These are phyloP conservation scores for Saccharomyces hybrid DNA, from an alignment of 1,139 yeast species.

Conservation along the genomic window DNA sequence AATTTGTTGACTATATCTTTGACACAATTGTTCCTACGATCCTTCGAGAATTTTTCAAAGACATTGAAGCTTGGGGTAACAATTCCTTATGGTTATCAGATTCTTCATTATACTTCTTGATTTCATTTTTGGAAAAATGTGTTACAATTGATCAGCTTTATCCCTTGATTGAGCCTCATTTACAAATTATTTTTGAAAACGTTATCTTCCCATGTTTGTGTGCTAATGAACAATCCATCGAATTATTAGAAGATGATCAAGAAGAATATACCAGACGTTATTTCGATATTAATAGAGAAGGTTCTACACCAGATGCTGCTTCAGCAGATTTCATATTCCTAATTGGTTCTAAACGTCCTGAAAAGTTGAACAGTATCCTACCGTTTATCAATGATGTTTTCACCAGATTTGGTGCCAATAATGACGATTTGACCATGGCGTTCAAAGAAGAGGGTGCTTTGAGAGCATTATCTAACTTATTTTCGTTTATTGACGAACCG, in stretches of 20 bases:
- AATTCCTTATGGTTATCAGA: conserved; percentile 52
- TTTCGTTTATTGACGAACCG: conserved; percentile 53
- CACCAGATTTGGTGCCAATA: conserved; percentile 29
- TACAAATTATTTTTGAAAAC: conserved; percentile 51
- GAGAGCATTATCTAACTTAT: conserved; percentile 66
- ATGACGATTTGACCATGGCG: conserved; percentile 42
- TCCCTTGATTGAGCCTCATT: conserved; percentile 46
- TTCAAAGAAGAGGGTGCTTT: conserved; percentile 76
- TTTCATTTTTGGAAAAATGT: conserved; percentile 57
- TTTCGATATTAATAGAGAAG: conserved; percentile 64
- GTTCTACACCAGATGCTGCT: conserved; percentile 71
- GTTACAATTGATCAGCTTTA: conserved; percentile 47
- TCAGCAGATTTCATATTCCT: conserved; percentile 65
- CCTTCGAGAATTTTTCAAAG: conserved; percentile 49
- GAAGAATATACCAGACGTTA: conserved; percentile 66
- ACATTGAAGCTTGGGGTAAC: conserved; percentile 53
- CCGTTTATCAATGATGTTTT: conserved; percentile 47
- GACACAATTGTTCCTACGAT: conserved; percentile 54
- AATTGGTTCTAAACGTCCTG: conserved; percentile 41
- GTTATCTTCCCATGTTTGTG: conserved; percentile 58
- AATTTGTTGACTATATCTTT: conserved; percentile 43
- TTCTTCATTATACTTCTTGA: conserved; percentile 51
- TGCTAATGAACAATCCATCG: conserved; percentile 48
- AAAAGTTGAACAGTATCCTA: conserved; percentile 40
- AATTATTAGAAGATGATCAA: conserved; percentile 62